phyloP scores from a whole-genome alignment of 2,329 filamentous ascomycete genomes.

The Ceratocystis harringtonii region DNA sequence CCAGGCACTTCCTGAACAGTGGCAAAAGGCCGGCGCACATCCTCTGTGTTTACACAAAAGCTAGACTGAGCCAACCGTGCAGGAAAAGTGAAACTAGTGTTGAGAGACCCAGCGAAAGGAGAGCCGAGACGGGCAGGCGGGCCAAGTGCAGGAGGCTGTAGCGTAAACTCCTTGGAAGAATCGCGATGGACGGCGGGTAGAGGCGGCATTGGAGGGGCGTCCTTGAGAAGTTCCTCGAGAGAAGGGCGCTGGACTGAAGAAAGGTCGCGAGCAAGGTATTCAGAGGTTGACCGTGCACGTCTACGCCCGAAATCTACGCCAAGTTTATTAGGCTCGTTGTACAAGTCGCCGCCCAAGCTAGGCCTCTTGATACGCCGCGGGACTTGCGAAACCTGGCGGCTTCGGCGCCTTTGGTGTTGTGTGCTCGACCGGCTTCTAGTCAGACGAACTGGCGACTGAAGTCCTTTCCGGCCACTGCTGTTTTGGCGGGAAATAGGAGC shows the following conservation, averaged over 20 bases:
- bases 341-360: constrained; percentile 40
- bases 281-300: constrained; percentile 13
- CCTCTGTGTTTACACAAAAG: constrained; percentile 29
- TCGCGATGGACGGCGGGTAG: constrained; percentile 4
- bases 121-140: constrained; percentile 41
- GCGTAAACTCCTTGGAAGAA: constrained; percentile 14
- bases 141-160: constrained; percentile 18
- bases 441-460: constrained; percentile 40
- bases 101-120: constrained; percentile 35
- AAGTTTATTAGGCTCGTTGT: constrained; percentile 30
- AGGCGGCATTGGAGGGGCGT: constrained; percentile 13
- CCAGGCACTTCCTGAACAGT: constrained; percentile 27
- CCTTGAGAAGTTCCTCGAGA: constrained; percentile 28
- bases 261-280: constrained; percentile 21
- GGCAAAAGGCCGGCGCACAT: constrained; percentile 37
- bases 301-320: constrained; percentile 18
- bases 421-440: constrained; percentile 36
- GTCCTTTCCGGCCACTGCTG: constrained; percentile 33
- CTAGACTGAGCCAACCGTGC: constrained; percentile 35
- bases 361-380: constrained; percentile 37
- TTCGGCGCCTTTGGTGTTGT: constrained; percentile 39
- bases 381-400: constrained; percentile 26
- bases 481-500: constrained; percentile 26
- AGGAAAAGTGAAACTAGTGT: constrained; percentile 45
- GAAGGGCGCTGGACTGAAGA: constrained; percentile 29